A percentile compares a stretch with the other conserved stretches of the same genome.
phyloP scores from a whole-genome alignment of 441 rosid species.

The Adansonia gregorii region DNA sequence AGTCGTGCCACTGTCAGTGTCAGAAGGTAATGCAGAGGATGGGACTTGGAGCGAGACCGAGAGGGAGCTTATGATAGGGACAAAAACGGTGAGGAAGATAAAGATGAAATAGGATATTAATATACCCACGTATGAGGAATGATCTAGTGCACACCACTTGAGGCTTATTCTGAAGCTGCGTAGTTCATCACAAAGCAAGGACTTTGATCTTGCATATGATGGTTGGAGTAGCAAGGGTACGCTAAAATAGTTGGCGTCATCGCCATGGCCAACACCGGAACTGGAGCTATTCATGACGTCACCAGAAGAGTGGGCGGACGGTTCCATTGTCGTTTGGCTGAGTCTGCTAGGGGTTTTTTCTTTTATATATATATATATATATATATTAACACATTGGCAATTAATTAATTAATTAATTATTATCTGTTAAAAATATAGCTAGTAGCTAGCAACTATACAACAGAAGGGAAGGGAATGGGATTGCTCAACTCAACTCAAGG shows the following conservation, averaged over 20 bases:
- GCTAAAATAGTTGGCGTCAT: neutral
- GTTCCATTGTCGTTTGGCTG: too few relatives aligned
- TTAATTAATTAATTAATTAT: too few relatives aligned
- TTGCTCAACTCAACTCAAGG: too few relatives aligned
- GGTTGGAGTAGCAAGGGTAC: constrained; percentile 51
- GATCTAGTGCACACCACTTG: constrained; percentile 72
- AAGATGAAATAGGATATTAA: constrained; percentile 50
- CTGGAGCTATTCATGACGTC: neutral
- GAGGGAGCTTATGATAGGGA: constrained; percentile 52
- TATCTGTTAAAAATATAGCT: too few relatives aligned
- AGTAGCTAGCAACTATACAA: too few relatives aligned
- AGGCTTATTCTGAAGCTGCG: constrained; percentile 57
- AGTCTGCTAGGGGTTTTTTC: too few relatives aligned
- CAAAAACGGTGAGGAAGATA: constrained; percentile 45
- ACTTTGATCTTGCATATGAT: constrained; percentile 43
- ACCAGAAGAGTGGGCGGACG: neutral
- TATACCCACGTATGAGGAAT: constrained; percentile 56
- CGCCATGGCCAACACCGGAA: neutral
- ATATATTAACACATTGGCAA: too few relatives aligned
- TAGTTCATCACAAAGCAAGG: constrained; percentile 48
- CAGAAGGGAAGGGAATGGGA: too few relatives aligned
- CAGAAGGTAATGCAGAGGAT: constrained; percentile 22
- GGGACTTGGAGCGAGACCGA: constrained; percentile 35
- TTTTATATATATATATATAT: too few relatives aligned
- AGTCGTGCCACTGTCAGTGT: constrained; percentile 28